These are phyloP conservation scores for Ulota crispa DNA, from an alignment of 225 moss, liverwort and hornwort genomes.

Conservation along the genomic window DNA sequence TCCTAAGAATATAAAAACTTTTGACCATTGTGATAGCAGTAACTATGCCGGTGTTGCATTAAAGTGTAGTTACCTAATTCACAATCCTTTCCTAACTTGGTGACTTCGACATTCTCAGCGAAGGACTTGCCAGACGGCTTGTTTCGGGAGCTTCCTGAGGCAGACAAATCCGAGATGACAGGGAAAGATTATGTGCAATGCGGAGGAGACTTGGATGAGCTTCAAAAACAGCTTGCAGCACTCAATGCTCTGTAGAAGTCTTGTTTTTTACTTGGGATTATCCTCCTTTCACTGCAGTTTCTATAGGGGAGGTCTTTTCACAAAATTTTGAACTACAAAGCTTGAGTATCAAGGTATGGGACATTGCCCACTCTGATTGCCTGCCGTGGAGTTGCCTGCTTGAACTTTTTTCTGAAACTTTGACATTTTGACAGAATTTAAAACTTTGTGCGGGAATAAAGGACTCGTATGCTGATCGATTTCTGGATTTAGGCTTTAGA, in stretches of 20 bases:
- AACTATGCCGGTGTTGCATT: background rate
- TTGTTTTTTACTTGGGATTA: background rate
- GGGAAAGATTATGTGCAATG: conserved; percentile 61
- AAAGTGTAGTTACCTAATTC: background rate
- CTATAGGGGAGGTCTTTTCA: conserved; percentile 4
- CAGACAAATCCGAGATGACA: conserved; percentile 63
- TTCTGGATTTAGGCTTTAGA: background rate
- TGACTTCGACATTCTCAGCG: conserved; percentile 35
- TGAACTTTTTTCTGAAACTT: background rate
- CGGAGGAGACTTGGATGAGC: conserved; percentile 88
- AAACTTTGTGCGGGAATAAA: conserved; percentile 9
- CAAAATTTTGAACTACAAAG: background rate
- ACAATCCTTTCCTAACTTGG: background rate
- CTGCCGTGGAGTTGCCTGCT: background rate
- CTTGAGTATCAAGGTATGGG: background rate
- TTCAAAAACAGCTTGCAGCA: conserved; percentile 88
- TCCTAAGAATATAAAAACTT: background rate
- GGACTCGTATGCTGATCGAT: background rate
- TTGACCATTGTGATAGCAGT: background rate
- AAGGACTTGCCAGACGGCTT: conserved; percentile 77
- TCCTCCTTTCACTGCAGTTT: background rate
- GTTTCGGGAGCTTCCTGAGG: conserved; percentile 82
- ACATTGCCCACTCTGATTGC: background rate
- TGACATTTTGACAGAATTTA: conserved; percentile 5
- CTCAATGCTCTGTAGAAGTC: conserved; percentile 58